Evolutionary conservation across 2,329 filamentous ascomycete genomes (phyloP).

Genomic region (Acrocalymma vagum): DNA sequence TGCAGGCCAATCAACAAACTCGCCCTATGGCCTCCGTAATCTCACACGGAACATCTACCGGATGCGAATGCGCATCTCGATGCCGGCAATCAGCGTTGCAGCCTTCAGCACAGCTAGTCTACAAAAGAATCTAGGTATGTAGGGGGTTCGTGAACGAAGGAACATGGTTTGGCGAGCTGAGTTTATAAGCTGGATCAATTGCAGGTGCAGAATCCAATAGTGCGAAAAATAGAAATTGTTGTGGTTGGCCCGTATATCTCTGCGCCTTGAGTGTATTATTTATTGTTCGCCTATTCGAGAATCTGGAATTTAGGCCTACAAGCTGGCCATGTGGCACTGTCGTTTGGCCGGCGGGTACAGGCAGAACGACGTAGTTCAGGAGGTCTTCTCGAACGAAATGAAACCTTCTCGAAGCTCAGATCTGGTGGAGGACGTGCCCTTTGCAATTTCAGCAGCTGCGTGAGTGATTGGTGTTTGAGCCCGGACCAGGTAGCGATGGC

Average conservation of each 20-base stretch:
- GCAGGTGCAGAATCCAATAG: slow-evolving; percentile 14
- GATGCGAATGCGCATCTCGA: slow-evolving; percentile 22
- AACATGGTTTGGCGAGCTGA: too few species aligned
- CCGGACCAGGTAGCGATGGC: slow-evolving; percentile 38
- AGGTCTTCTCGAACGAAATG: slow-evolving; percentile 26
- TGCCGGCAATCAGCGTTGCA: slow-evolving; percentile 25
- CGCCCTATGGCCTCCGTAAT: too few species aligned
- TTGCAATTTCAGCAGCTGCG: slow-evolving; percentile 26
- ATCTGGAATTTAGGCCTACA: too few species aligned
- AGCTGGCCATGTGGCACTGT: slow-evolving; percentile 2
- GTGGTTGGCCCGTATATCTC: too few species aligned
- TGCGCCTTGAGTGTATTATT: too few species aligned
- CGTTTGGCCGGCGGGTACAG: slow-evolving; percentile 1
- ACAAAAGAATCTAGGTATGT: too few species aligned
- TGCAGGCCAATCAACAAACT: slow-evolving; percentile 23
- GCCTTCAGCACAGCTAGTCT: too few species aligned
- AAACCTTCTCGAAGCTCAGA: slow-evolving; percentile 38
- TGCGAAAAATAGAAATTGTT: too few species aligned
- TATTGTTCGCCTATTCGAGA: too few species aligned
- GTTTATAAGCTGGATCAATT: slow-evolving; percentile 14
- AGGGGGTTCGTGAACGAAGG: too few species aligned
- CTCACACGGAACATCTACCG: too few species aligned
- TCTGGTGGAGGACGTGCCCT: slow-evolving; percentile 32
- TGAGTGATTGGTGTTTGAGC: slow-evolving; percentile 22
- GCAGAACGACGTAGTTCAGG: slow-evolving; percentile 9